Evolutionary conservation across 148 eudicot species (phyloP).

Genomic region (Camellia sinensis): DNA sequence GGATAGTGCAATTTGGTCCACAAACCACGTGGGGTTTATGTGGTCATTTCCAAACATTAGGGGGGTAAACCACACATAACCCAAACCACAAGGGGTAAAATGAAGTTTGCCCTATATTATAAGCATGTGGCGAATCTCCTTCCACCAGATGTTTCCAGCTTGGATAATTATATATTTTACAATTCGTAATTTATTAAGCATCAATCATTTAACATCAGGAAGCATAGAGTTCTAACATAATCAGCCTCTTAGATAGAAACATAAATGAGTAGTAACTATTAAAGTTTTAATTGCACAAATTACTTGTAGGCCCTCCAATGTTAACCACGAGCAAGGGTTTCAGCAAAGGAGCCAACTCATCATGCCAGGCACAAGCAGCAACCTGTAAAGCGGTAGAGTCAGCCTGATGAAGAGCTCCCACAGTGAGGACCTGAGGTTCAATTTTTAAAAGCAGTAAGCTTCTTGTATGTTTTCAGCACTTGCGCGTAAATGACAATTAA

Average conservation of each 20-base stretch:
- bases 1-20: too few species aligned
- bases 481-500: neutral
- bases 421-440: constrained; percentile 62
- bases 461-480: neutral
- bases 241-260: neutral
- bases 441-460: constrained; percentile 12
- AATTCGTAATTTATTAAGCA: neutral
- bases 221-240: constrained; percentile 2
- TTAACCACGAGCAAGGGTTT: constrained; percentile 84
- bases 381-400: constrained; percentile 57
- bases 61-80: too few species aligned
- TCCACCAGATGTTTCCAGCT: neutral
- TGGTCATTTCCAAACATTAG: too few species aligned
- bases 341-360: constrained; percentile 54
- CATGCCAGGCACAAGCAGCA: constrained; percentile 75
- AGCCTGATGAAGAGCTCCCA: constrained; percentile 84
- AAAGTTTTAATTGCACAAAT: constrained; percentile 9
- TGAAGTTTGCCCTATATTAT: neutral
- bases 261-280: neutral
- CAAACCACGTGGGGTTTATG: too few species aligned
- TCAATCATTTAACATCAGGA: neutral
- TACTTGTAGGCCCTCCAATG: constrained; percentile 90
- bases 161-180: neutral
- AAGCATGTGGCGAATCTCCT: neutral
- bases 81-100: too few species aligned